phyloP scores from a whole-genome alignment of 2,329 filamentous ascomycete species.

The Scorias spongiosa region DNA sequence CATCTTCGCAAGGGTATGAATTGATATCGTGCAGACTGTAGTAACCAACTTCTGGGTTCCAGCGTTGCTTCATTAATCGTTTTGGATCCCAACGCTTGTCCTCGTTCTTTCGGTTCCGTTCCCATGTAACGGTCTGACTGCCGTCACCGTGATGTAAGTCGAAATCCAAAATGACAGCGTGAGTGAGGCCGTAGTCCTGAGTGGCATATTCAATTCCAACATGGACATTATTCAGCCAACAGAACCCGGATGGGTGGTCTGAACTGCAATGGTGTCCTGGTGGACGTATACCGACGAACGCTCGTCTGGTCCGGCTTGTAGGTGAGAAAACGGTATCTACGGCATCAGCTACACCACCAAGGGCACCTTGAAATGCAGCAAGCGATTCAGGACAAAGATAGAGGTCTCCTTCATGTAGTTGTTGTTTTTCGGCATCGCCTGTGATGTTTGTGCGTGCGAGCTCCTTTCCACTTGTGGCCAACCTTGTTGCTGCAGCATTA shows the following conservation, averaged over 20 bases:
- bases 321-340: conserved; percentile 68
- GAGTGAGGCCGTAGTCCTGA: conserved; percentile 70
- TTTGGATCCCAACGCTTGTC: conserved; percentile 16
- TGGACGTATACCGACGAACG: conserved; percentile 84
- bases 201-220: conserved; percentile 88
- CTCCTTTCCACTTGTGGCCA: conserved; percentile 66
- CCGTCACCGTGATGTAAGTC: conserved; percentile 88
- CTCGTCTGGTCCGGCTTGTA: conserved; percentile 30
- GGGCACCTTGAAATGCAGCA: conserved; percentile 72
- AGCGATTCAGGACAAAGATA: conserved; percentile 81
- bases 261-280: conserved; percentile 93
- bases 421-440: conserved; percentile 34
- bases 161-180: conserved; percentile 87
- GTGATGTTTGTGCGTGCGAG: conserved; percentile 39
- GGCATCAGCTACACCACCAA: conserved; percentile 87
- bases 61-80: conserved; percentile 15
- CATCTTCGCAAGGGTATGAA: conserved; percentile 88
- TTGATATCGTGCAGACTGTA: conserved; percentile 98
- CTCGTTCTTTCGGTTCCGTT: conserved; percentile 59
- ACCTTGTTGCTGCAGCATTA: conserved; percentile 57
- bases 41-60: conserved; percentile 54
- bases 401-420: conserved; percentile 75
- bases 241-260: conserved; percentile 82
- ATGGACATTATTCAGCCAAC: conserved; percentile 97
- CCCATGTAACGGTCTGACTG: conserved; percentile 89